Evolutionary conservation across 2,329 filamentous ascomycete genomes (phyloP), one percentile per base, ranked within the genome.

Genomic region (Coccinonectria pachysandricola): DNA sequence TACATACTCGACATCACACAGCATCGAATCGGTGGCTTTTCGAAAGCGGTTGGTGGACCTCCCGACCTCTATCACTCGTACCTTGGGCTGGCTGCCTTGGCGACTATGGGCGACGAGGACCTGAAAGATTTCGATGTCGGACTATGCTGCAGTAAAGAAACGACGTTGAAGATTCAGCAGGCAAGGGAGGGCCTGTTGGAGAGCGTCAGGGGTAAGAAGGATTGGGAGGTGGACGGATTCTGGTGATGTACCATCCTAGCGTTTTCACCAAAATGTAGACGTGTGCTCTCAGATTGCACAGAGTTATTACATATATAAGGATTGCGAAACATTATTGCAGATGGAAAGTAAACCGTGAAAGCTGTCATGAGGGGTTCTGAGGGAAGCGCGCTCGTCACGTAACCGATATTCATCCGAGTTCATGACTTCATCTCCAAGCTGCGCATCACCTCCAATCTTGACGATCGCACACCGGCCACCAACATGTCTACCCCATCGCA

Each of bases 41-140:
- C 74, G n/a, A 88, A 91, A 48, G 54, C 65, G 8, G 71, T 75
- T 0, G 75, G 74, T 5, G 66, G 71, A 8, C 71, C 71, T 22
- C 82, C 82, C 8, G 82, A 84, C 59, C 65, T 96, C 14, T 84
- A 93, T 41, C 91, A 98, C 50, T 82, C 81, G 1, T 95, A 87
- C 50, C 69, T 96, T 15, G 91, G 86, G 0, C 68, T 96, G 17
- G 81, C 85, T 2, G 79, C 82, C 1, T 61, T 98, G 19, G 75
- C 79, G 0, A 69, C 83, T 10, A 70, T 86, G 51, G 73, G 74
- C 6, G 82, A 93, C 39, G 52, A 66, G 1, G 71, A 71, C 0
- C 50, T 96, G 19, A 79, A 78, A 36, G 56, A 61, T 12, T 66
- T 94, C 24, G 85, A 96, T 50, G 68, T 79, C 0, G 71, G 71